phyloP scores from a whole-genome alignment of 768 basidiomycete species.

The Pleurotus sapidus region DNA sequence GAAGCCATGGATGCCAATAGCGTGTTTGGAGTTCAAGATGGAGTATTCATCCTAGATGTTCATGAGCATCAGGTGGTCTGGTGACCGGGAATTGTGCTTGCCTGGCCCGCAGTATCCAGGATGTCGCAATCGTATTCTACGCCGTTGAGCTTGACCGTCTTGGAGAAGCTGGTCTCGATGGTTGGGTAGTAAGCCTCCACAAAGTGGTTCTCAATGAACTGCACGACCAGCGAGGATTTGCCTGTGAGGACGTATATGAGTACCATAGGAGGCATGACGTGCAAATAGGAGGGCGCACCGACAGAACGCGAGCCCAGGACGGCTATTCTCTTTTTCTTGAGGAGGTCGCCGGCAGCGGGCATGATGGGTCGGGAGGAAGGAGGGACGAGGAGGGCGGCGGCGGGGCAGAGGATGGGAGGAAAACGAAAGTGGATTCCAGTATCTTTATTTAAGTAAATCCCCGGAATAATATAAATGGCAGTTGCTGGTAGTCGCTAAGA shows the following conservation, averaged over 20 bases:
- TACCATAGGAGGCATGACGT: constrained; percentile 10
- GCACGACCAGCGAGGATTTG: constrained; percentile 90
- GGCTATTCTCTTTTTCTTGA: constrained; percentile 87
- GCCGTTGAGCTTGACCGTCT: constrained; percentile 84
- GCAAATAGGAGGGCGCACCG: constrained; percentile 42
- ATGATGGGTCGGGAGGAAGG: constrained; percentile 4
- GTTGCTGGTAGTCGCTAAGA: constrained; percentile 3
- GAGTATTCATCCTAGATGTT: constrained; percentile 85
- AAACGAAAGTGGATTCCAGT: constrained; percentile 7
- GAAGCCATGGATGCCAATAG: constrained; percentile 96
- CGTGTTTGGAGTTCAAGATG: constrained; percentile 89
- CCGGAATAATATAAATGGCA: constrained; percentile 7
- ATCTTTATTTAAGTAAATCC: constrained; percentile 6
- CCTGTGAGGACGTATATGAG: constrained; percentile 34
- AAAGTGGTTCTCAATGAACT: constrained; percentile 92
- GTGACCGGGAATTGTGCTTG: constrained; percentile 28
- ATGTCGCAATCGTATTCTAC: constrained; percentile 95
- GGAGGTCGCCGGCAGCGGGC: constrained; percentile 14
- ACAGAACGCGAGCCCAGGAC: constrained; percentile 86
- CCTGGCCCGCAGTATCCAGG: constrained; percentile 98
- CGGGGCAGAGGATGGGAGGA: constrained; percentile 7
- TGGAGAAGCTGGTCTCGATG: constrained; percentile 85
- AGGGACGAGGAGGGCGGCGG: not conserved
- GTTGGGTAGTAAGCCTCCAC: constrained; percentile 94
- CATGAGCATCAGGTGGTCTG: constrained; percentile 6